A percentile compares a stretch with the other conserved stretches of the same genome.
These are phyloP conservation scores for Artemisia argyi DNA, from an alignment of 129 eudicot species.

Conservation along the genomic window DNA sequence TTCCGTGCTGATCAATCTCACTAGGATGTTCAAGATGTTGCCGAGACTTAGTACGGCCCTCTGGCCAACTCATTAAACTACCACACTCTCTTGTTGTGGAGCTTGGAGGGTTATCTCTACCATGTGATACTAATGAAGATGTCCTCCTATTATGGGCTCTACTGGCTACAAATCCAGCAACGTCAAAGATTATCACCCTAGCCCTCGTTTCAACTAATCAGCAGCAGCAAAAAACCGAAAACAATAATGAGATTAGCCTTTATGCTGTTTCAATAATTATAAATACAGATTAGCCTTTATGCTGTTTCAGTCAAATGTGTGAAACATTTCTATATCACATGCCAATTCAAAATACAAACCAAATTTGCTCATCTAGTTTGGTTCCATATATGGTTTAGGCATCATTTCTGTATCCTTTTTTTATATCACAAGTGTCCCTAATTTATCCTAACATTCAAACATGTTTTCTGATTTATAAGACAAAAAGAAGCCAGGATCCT, in stretches of 20 bases:
- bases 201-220: slow-evolving; percentile 68
- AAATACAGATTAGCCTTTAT: background rate
- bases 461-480: too few species aligned
- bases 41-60: slow-evolving; percentile 32
- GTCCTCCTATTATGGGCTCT: slow-evolving; percentile 56
- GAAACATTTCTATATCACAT: too few species aligned
- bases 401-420: too few species aligned
- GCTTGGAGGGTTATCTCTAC: slow-evolving; percentile 41
- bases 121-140: slow-evolving; percentile 55
- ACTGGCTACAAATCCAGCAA: slow-evolving; percentile 50
- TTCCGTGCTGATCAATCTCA: slow-evolving; percentile 28
- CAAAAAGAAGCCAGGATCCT: too few species aligned
- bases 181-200: slow-evolving; percentile 66
- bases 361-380: too few species aligned
- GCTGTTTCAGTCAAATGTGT: background rate
- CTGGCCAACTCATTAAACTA: slow-evolving; percentile 87
- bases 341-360: too few species aligned
- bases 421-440: too few species aligned
- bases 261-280: background rate
- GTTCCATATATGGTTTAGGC: too few species aligned
- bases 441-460: too few species aligned
- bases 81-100: slow-evolving; percentile 48
- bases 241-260: background rate
- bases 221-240: background rate
- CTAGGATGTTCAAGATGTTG: slow-evolving; percentile 29